Conservation (phyloP, 2,329 filamentous ascomycete genomes). For the Trichoderma oligosporum region DNA sequence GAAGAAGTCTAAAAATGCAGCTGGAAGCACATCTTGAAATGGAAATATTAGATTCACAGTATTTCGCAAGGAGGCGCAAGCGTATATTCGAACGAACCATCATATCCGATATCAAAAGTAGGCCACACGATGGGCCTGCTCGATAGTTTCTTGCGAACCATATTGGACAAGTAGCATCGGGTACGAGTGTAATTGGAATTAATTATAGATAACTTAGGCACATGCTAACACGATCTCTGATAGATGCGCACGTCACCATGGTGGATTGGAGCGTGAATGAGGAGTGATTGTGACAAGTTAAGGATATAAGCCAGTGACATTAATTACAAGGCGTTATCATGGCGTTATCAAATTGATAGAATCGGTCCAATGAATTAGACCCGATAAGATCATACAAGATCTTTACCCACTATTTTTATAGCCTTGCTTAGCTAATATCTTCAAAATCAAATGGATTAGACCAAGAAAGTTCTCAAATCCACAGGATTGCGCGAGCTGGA, state of each 20-base stretch:
- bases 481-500: neutral
- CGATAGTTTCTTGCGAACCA: conserved; percentile 4
- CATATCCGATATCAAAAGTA: conserved; percentile 2
- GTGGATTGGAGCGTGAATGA: neutral
- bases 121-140: neutral
- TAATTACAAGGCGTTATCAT: neutral
- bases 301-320: neutral
- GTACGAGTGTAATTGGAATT: neutral
- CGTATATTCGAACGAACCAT: conserved; percentile 1
- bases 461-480: conserved; percentile 7
- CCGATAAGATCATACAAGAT: conserved; percentile 21
- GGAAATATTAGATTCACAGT: neutral
- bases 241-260: neutral
- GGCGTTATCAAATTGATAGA: conserved; percentile 6
- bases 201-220: neutral
- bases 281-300: neutral
- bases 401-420: conserved; percentile 16
- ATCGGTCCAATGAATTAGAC: neutral
- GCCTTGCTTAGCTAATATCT: conserved; percentile 35
- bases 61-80: neutral
- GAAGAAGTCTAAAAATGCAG: neutral
- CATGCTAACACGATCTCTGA: neutral
- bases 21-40: neutral
- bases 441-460: conserved; percentile 5
- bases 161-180: neutral